Evolutionary conservation across 2,329 filamentous ascomycete genomes (phyloP).

Genomic region (Microcera coccophila): DNA sequence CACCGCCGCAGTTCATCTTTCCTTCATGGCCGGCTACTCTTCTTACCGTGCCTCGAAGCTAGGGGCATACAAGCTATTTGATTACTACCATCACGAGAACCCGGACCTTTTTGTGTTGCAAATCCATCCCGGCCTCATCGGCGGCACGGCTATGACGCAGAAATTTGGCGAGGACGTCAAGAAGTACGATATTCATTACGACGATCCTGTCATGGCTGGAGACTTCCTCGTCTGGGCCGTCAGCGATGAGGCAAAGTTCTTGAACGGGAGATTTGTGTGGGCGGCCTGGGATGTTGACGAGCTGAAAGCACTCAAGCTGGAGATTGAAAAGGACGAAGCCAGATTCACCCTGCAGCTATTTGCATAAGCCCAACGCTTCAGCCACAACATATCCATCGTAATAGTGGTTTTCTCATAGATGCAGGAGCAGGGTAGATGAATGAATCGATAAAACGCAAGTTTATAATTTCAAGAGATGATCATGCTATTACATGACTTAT

Average conservation of each 20-base stretch:
- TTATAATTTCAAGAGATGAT: too few relatives aligned
- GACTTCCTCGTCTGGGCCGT: slow-evolving; percentile 44
- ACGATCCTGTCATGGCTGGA: slow-evolving; percentile 33
- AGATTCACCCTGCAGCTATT: slow-evolving; percentile 16
- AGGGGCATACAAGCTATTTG: slow-evolving; percentile 38
- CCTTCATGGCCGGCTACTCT: slow-evolving; percentile 27
- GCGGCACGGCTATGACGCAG: slow-evolving; percentile 28
- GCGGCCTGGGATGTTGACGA: slow-evolving; percentile 51
- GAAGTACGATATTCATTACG: slow-evolving; percentile 10
- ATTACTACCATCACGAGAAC: slow-evolving; percentile 40
- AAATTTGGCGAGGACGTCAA: slow-evolving; percentile 10
- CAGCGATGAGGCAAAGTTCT: slow-evolving; percentile 42
- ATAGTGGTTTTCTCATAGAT: too few relatives aligned
- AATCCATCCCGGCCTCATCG: slow-evolving; percentile 41
- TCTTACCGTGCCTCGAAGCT: slow-evolving; percentile 43
- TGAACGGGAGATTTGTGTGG: slow-evolving; percentile 45
- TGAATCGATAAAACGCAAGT: too few relatives aligned
- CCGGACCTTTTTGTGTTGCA: slow-evolving; percentile 36
- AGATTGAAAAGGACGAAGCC: slow-evolving; percentile 26
- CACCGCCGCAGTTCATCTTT: slow-evolving; percentile 18
- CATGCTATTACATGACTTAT: too few relatives aligned
- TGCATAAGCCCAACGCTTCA: too few relatives aligned
- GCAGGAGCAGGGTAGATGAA: too few relatives aligned
- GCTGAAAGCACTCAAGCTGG: slow-evolving; percentile 36
- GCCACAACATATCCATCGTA: too few relatives aligned